A percentile compares a stretch with the other conserved stretches of the same genome.
Evolutionary conservation across 768 basidiomycete genomes (phyloP).

Genomic region (Podaxis sp.): DNA sequence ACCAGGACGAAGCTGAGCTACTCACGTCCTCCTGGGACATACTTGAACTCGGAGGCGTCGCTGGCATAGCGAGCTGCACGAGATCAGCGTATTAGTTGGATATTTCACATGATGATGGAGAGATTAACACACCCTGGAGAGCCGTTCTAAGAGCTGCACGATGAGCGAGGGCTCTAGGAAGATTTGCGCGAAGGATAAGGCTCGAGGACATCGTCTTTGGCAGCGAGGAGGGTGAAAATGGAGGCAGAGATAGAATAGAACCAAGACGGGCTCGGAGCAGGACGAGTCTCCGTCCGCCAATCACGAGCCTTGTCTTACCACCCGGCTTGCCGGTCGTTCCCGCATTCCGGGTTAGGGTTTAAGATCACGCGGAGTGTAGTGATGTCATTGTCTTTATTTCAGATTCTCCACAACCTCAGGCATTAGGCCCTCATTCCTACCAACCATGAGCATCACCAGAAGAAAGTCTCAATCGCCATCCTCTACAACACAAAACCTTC

Average conservation of each 20-base stretch:
- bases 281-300: neutral
- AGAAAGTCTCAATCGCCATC: conserved; percentile 12
- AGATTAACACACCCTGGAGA: conserved; percentile 39
- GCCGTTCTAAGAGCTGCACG: conserved; percentile 40
- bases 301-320: conserved; percentile 2
- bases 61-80: conserved; percentile 40
- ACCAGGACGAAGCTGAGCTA: conserved; percentile 19
- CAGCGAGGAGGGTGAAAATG: conserved; percentile 14
- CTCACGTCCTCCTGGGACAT: conserved; percentile 75
- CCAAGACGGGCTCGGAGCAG: neutral
- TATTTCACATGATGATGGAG: neutral
- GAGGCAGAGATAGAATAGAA: neutral
- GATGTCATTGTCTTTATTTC: neutral
- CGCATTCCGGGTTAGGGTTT: neutral
- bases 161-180: conserved; percentile 43
- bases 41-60: conserved; percentile 31
- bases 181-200: conserved; percentile 47
- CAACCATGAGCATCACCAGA: neutral
- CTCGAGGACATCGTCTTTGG: conserved; percentile 47
- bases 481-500: conserved; percentile 22
- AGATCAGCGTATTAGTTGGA: conserved; percentile 17
- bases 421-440: neutral
- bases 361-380: neutral
- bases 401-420: neutral
- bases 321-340: neutral